Evolutionary conservation across 225 moss, liverwort and hornwort genomes (phyloP), one percentile per base, ranked within the genome.

Genomic region (Pseudoscleropodium purum): DNA sequence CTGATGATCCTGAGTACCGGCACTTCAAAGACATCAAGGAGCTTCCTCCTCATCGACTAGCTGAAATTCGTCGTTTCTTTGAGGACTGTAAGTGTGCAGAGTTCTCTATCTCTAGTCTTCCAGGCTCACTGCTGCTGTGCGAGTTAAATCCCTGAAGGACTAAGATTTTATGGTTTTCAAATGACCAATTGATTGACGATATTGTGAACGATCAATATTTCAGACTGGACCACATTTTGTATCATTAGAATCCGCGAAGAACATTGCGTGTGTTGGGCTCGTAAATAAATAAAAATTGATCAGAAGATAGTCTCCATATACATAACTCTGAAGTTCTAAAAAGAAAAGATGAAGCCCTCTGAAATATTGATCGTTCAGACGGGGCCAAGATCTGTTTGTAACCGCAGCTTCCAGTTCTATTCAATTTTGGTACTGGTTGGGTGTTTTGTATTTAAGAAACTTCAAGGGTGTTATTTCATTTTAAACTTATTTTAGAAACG

Each of bases 21-120:
- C 94, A 95, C 84, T 97, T 94, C 88, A 93, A 84, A 74, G 96
- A 97, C 87, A 94, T 97, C 87, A 96, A 95, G 76, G 95, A 97
- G 68, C 95, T 97, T 86, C 94, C 97, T 77, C 97, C 97, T 43
- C 97, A 97, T 84, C 93, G 97, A 80, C 87, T 97, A 59, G 94
- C 94, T 56, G 97, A 97, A 85, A 97, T 97, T 85, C 94, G 95
- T 78, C 96, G 97, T 11, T 97, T 97, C 90, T 97, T 97, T 78
- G 97, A 97, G 87, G 97, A 97, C 60, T 97, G 97, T 97, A 90
- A 90, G 90, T 81, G 30, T 47, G 66, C 57, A 57, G 57, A 36
- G 24, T 89, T 29, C 37, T 31, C 5, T 57, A 11, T 27, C 66
- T 73, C 60, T 36, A 37, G 45, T 59, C 15, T 77, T 21, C 19